phyloP scores from a whole-genome alignment of 2,329 filamentous ascomycete genomes.

The Nakataea oryzae region DNA sequence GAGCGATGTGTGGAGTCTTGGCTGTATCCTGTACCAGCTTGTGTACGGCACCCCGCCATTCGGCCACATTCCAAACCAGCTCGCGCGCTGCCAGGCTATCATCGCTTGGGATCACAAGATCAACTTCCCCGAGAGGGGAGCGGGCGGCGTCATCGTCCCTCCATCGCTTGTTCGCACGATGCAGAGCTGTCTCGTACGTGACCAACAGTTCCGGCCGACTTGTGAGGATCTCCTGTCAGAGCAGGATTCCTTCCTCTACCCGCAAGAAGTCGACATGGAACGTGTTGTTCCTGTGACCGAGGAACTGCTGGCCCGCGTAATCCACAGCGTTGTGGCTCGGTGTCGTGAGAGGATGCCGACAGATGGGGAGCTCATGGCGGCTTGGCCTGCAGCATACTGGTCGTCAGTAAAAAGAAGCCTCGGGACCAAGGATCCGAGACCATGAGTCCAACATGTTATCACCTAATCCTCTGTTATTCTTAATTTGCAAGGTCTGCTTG shows the following conservation, averaged over 20 bases:
- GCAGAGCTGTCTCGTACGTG: constrained; percentile 50
- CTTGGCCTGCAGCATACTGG: constrained; percentile 55
- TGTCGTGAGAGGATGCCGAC: constrained; percentile 49
- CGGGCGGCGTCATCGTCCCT: constrained; percentile 55
- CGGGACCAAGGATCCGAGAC: not conserved
- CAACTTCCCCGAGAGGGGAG: constrained; percentile 58
- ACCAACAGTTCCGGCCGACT: constrained; percentile 52
- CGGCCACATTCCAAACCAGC: constrained; percentile 78
- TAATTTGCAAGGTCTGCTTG: too few relatives aligned
- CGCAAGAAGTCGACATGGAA: constrained; percentile 40
- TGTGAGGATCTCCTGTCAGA: constrained; percentile 50
- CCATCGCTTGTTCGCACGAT: constrained; percentile 49
- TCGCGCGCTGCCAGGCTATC: constrained; percentile 78
- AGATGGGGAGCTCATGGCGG: constrained; percentile 41
- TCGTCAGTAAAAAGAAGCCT: constrained; percentile 35
- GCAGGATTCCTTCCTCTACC: constrained; percentile 54
- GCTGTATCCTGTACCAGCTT: constrained; percentile 97
- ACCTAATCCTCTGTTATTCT: too few relatives aligned
- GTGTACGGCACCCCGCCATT: constrained; percentile 96
- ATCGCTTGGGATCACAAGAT: constrained; percentile 68
- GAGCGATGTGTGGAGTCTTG: constrained; percentile 90
- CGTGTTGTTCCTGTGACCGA: constrained; percentile 50
- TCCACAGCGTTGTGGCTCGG: constrained; percentile 50
- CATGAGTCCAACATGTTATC: too few relatives aligned
- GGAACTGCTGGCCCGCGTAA: constrained; percentile 49